Evolutionary conservation across 129 eudicot species (phyloP).

Genomic region (Scalesia atractyloides): DNA sequence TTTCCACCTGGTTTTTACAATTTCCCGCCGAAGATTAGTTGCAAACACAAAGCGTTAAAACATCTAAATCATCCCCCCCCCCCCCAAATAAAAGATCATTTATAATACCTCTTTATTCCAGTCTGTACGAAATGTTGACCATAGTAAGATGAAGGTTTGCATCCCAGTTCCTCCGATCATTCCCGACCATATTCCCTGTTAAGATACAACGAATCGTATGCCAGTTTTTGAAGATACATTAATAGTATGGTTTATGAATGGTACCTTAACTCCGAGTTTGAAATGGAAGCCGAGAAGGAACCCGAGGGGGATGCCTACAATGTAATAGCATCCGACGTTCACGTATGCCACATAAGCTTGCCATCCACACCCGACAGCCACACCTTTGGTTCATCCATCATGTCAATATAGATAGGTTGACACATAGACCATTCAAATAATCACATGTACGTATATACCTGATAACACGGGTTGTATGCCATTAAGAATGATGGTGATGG

Average conservation of each 20-base stretch:
- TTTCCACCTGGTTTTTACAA: conserved; percentile 61
- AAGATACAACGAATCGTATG: neutral
- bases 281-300: conserved; percentile 71
- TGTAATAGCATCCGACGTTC: conserved; percentile 80
- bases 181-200: conserved; percentile 88
- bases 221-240: neutral
- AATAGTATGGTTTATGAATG: neutral
- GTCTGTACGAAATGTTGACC: conserved; percentile 65
- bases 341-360: conserved; percentile 95
- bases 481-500: conserved; percentile 71
- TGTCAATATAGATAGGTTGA: neutral
- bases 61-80: too few species aligned
- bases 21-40: neutral
- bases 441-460: conserved; percentile 20
- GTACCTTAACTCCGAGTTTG: conserved; percentile 76
- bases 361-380: conserved; percentile 98
- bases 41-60: too few species aligned
- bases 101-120: conserved; percentile 70
- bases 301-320: conserved; percentile 83
- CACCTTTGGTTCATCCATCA: conserved; percentile 37
- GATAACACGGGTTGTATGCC: conserved; percentile 89
- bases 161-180: conserved; percentile 85
- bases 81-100: too few species aligned
- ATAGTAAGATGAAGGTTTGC: conserved; percentile 65
- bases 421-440: neutral